phyloP scores from a whole-genome alignment of 169 alveolate genomes.

The Eimeria maxima region DNA sequence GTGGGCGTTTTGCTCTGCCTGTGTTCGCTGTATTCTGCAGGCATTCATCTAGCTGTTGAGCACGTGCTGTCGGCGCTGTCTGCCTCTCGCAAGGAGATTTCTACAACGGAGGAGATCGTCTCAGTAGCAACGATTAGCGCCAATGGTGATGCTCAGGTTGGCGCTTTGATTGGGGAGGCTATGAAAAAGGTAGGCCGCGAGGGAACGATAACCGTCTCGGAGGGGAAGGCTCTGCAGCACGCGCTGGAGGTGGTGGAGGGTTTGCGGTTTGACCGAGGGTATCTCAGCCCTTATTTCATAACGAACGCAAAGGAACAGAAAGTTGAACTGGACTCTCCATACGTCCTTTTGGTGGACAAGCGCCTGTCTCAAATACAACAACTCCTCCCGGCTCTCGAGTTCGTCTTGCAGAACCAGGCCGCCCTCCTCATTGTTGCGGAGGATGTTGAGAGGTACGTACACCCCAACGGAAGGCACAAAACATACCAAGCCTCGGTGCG shows the following conservation, averaged over 20 bases:
- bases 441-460: constrained; percentile 96
- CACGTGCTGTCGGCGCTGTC: constrained; percentile 91
- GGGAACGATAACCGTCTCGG: constrained; percentile 99
- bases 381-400: constrained; percentile 97
- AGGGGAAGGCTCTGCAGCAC: constrained; percentile 98
- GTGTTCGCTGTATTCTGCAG: constrained; percentile 85
- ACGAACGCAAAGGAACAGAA: constrained; percentile 96
- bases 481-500: background rate
- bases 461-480: background rate
- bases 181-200: constrained; percentile 98
- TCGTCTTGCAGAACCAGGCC: constrained; percentile 95
- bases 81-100: constrained; percentile 90
- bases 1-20: background rate
- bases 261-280: constrained; percentile 98
- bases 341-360: constrained; percentile 97
- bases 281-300: constrained; percentile 99
- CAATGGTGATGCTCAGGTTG: constrained; percentile 98
- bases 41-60: constrained; percentile 94
- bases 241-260: constrained; percentile 99
- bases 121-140: constrained; percentile 99
- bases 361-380: constrained; percentile 96
- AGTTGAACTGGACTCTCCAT: constrained; percentile 97
- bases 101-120: constrained; percentile 90
- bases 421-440: constrained; percentile 98
- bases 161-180: constrained; percentile 98